Evolutionary conservation across 192 early-diverging fungal species (phyloP).

Genomic region (Funneliformis mosseae): DNA sequence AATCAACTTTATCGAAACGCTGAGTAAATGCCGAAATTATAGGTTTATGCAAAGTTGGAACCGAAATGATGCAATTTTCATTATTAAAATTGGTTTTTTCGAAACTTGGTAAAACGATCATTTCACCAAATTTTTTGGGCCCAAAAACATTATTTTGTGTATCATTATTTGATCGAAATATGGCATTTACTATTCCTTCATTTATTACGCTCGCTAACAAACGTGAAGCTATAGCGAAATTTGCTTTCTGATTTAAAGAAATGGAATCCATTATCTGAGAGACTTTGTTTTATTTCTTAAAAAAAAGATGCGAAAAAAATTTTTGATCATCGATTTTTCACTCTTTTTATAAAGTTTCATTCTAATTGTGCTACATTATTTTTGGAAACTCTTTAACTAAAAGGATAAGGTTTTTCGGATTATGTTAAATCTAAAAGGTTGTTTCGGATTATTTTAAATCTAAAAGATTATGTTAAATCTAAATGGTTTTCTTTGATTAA

Average conservation of each 20-base stretch:
- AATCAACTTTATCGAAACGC: slow-evolving; percentile 3
- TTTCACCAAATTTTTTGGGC: slow-evolving; percentile 25
- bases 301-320: too few species aligned
- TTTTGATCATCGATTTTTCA: too few species aligned
- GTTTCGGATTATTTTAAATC: too few species aligned
- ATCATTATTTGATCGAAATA: slow-evolving; percentile 36
- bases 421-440: too few species aligned
- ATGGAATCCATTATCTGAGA: neutral
- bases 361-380: too few species aligned
- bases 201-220: slow-evolving; percentile 58
- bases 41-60: slow-evolving; percentile 35
- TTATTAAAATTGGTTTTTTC: neutral
- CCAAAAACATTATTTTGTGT: slow-evolving; percentile 1
- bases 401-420: too few species aligned
- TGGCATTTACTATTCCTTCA: slow-evolving; percentile 53
- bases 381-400: too few species aligned
- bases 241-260: slow-evolving; percentile 6
- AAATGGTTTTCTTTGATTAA: too few species aligned
- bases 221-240: slow-evolving; percentile 59
- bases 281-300: too few species aligned
- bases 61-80: slow-evolving; percentile 30
- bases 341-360: too few species aligned
- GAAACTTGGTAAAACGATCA: slow-evolving; percentile 34
- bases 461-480: too few species aligned
- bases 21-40: slow-evolving; percentile 24